Base-by-base conservation (phyloP, 495 filamentous ascomycete genomes). In the Aspergillus affinis region DNA sequence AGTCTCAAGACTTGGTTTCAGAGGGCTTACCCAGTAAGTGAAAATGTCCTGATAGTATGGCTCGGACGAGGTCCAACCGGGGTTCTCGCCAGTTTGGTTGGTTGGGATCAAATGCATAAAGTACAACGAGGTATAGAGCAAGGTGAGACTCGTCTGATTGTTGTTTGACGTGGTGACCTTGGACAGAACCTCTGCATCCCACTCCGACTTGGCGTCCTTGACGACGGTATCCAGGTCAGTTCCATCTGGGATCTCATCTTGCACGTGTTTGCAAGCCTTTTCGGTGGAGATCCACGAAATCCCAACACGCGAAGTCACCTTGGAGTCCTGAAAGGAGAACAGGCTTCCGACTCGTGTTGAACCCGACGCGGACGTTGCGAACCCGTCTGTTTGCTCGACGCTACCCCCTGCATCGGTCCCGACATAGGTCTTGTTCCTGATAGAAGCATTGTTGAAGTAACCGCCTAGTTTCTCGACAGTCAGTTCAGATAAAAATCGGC, bases 31-130 rank as follows among this genome's bases (percentile, higher is more conserved):
- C 83, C 84, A 78, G 57, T 73, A 75, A 5, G 75, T 77, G 59
- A 78, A 79, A 19, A 78, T 76, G 49, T 79, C 76, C 46, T 79
- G 71, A 59, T 78, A 79, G 53, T 78, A 91, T 15, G 88, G 88
- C 69, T 90, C 88, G 1, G 58, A 61, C 6, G 86, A 89, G 7
- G 62, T 66, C 87, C 88, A 91, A 6, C 77, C 67, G 0, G 88
- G 87, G 62, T 90, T 91, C 66, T 90, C 88, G 0, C 85, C 86
- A 0, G 88, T 90, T 48, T 84, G 82, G 65, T 91, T 89, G 4
- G 87, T 87, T 0, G 88, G 88, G 36, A 90, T 78, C 20, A 90
- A 64, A 55, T 84, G 81, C 85, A 90, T 90, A 60, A 85, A 84
- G 59, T 89, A 89, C 1, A 91, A 64, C 2, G 84, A 84, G 0